Conservation (phyloP, 2,329 filamentous ascomycete species). For the Penicillium griseofulvum region DNA sequence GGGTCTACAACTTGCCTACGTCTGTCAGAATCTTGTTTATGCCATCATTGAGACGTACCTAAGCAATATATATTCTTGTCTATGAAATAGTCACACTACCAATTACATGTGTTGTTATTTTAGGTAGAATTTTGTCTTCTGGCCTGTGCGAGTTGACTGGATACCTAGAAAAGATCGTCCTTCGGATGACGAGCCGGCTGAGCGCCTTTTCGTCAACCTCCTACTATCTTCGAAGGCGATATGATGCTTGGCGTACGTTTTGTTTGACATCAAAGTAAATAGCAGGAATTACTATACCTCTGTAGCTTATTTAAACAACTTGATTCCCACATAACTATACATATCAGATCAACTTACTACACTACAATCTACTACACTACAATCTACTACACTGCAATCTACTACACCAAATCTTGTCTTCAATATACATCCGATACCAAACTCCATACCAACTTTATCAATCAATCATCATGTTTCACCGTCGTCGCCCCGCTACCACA, state of each 20-base stretch:
- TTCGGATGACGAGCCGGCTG: slow-evolving; percentile 20
- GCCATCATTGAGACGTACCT: slow-evolving; percentile 2
- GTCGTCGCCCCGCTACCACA: slow-evolving; percentile 24
- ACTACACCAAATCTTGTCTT: not conserved
- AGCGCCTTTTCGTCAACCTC: slow-evolving; percentile 13
- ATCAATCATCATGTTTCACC: slow-evolving; percentile 19
- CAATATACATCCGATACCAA: not conserved
- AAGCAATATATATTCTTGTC: slow-evolving; percentile 2
- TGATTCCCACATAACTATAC: not conserved
- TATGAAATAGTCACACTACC: not conserved
- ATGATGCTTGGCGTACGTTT: slow-evolving; percentile 19
- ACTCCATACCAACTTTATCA: not conserved
- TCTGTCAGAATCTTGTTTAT: not conserved
- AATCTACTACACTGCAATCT: not conserved
- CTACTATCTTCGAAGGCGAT: slow-evolving; percentile 5
- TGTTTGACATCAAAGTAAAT: not conserved
- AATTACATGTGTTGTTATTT: not conserved
- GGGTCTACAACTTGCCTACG: not conserved
- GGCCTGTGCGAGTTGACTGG: not conserved
- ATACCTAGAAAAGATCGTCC: slow-evolving; percentile 12
- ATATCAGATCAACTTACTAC: not conserved
- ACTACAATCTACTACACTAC: too few relatives aligned
- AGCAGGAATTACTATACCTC: not conserved
- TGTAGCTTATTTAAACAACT: not conserved
- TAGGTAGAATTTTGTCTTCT: not conserved